Evolutionary conservation across 768 basidiomycete genomes (phyloP).

Genomic region (Russula griseocarnosa): DNA sequence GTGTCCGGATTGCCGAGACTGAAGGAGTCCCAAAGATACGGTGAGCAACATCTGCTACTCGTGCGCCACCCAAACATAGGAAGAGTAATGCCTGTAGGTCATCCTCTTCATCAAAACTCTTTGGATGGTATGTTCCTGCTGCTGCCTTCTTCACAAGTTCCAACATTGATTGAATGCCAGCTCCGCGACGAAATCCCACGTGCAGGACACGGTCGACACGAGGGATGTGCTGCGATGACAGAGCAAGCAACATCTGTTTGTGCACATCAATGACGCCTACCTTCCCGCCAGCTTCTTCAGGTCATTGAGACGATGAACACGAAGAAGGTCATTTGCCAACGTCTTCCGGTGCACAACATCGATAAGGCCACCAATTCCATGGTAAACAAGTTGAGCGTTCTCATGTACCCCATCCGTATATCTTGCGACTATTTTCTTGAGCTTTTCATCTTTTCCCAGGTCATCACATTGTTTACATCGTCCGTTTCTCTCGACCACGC

Average conservation of each 20-base stretch:
- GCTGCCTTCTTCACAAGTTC: not conserved
- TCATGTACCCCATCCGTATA: not conserved
- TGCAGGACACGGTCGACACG: not conserved
- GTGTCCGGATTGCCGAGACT: not conserved
- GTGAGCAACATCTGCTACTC: not conserved
- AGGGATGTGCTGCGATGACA: not conserved
- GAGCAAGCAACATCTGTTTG: not conserved
- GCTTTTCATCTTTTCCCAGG: not conserved
- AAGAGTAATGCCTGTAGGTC: not conserved
- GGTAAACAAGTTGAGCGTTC: not conserved
- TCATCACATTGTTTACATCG: not conserved
- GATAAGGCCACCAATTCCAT: not conserved
- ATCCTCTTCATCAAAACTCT: constrained; percentile 1
- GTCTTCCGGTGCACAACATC: not conserved
- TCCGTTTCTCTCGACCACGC: not conserved
- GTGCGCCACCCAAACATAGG: not conserved
- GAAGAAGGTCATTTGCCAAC: not conserved
- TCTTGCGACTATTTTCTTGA: not conserved
- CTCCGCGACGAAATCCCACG: not conserved
- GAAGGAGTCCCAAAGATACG: constrained; percentile 3
- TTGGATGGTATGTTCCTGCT: constrained; percentile 1
- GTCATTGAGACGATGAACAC: not conserved
- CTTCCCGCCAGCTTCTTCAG: not conserved
- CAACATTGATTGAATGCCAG: not conserved
- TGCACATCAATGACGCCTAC: not conserved